Base-by-base conservation (phyloP, 2,329 filamentous ascomycete species). In the Curvularia eragrostidis region DNA sequence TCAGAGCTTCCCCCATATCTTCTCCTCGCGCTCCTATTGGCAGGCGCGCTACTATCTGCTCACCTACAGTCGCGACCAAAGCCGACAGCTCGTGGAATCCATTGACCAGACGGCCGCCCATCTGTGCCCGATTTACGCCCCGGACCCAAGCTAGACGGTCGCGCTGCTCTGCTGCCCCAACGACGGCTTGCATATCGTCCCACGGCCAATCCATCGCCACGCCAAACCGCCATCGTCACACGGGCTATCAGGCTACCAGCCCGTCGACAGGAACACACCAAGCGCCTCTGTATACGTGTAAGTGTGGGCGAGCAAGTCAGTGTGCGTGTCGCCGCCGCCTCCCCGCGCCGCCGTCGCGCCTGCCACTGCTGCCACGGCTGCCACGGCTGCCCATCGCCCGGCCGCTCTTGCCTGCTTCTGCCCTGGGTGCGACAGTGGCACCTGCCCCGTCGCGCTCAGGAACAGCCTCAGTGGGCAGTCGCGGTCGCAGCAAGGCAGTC, bases 161-260 rank as follows among this genome's bases (percentile, higher is more conserved):
- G 50, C 50, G 52, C 48, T 56, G 60, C 50, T 52, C 26, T 21
- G 24, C 34, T 32, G 48, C 59, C 41, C 41, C 47, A 59, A 60
- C 32, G 57, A 59, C 41, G 34, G 24, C 42, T 49, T 57, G 66
- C 65, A 65, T 57, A 54, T 48, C 38, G 58, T 61, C 59, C 58
- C 57, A 60, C 62, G 43, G 56, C 59, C 44, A 47, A 41, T 48
- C 56, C 28, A 48, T 44, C 50, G 51, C 50, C 57, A 42, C 28
- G 21, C 18, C 34, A 26, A 46, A 53, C 39, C 42, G 51, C 46
- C 46, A 34, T 46, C 52, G 64, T 66, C 64, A 56, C 62, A 65
- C 64, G 52, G 54, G 39, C 43, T 48, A 43, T 48, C 58, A 50
- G 46, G 44, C 49, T 49, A 34, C 46, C 41, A 24, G 23, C 21